These are phyloP conservation scores for Neonothopanus nambi DNA, from an alignment of 1,284 basidiomycete genomes.

Conservation along the genomic window DNA sequence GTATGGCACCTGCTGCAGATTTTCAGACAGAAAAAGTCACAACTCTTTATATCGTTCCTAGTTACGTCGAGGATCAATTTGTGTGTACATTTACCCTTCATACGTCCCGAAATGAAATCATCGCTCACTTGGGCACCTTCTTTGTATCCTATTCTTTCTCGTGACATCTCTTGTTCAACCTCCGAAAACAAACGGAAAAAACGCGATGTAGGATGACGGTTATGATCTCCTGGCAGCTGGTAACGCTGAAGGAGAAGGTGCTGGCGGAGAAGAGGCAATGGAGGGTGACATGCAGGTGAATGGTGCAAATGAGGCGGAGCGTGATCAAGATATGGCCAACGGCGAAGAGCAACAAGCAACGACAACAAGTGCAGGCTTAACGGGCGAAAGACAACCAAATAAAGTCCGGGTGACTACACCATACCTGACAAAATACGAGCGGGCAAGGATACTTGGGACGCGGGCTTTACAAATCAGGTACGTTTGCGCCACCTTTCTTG, in stretches of 20 bases:
- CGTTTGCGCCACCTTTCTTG: conserved; percentile 28
- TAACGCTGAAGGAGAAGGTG: conserved; percentile 47
- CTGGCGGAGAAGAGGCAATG: conserved; percentile 45
- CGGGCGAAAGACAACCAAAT: conserved; percentile 84
- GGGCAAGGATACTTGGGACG: conserved; percentile 96
- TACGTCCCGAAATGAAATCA: conserved; percentile 9
- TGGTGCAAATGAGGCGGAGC: conserved; percentile 56
- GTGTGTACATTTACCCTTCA: conserved; percentile 43
- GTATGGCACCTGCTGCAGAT: conserved; percentile 39
- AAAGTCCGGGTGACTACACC: conserved; percentile 94
- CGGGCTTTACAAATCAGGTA: conserved; percentile 98
- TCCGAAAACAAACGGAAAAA: no score
- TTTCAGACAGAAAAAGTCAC: conserved; percentile 2
- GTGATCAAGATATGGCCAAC: conserved; percentile 63
- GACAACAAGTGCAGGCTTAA: conserved; percentile 42
- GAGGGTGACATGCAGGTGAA: conserved; percentile 50
- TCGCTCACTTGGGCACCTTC: background rate
- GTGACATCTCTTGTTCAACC: no score
- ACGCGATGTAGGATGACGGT: conserved; percentile 54
- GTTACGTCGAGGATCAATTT: conserved; percentile 55
- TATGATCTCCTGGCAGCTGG: conserved; percentile 66
- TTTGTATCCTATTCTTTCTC: conserved; percentile 11
- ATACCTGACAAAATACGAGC: conserved; percentile 99
- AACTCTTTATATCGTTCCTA: conserved; percentile 25
- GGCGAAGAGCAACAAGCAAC: conserved; percentile 43